phyloP scores from a whole-genome alignment of 345 rosid species.

The Raphanus sativus region DNA sequence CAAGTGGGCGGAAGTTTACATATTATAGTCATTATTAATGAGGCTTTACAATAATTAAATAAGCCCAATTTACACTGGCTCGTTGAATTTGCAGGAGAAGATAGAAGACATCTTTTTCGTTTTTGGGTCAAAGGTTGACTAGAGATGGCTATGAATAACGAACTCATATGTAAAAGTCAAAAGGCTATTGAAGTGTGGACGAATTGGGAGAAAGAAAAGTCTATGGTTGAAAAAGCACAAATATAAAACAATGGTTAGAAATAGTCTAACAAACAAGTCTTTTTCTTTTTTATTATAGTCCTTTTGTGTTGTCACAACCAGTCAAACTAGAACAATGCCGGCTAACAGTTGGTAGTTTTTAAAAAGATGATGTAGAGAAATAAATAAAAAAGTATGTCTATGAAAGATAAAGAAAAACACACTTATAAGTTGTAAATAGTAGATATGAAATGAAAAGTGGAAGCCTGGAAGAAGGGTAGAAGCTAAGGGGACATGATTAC shows the following conservation, averaged over 20 bases:
- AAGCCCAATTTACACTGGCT: not conserved
- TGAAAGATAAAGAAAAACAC: not conserved
- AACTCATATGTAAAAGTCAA: not conserved
- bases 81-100: not conserved
- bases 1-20: not conserved
- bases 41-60: not conserved
- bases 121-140: not conserved
- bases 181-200: not conserved
- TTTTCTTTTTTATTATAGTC: no score
- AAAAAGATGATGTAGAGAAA: not conserved
- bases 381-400: not conserved
- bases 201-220: not conserved
- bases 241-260: not conserved
- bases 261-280: no score
- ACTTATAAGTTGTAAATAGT: not conserved
- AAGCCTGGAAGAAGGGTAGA: not conserved
- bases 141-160: not conserved
- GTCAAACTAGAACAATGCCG: not conserved
- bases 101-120: not conserved
- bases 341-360: not conserved
- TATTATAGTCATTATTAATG: not conserved
- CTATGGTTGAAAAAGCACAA: not conserved
- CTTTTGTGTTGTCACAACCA: not conserved
- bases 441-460: not conserved
- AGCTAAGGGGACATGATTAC: not conserved